Evolutionary conservation across 495 filamentous ascomycete genomes (phyloP).

Genomic region (Xylaria scruposa): DNA sequence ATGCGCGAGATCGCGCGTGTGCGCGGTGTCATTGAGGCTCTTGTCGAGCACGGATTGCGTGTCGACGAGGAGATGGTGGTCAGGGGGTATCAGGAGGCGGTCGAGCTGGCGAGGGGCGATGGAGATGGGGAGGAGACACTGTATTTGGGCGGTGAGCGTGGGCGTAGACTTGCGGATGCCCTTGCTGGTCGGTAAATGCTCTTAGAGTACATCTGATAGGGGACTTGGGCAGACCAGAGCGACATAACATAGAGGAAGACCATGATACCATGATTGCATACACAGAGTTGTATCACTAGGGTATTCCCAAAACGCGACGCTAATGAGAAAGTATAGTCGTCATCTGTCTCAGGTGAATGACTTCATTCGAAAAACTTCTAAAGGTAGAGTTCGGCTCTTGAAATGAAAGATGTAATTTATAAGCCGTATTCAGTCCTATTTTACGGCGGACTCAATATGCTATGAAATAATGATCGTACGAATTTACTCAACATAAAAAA

Average conservation of each 20-base stretch:
- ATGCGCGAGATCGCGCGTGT: slow-evolving; percentile 87
- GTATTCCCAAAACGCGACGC: neutral
- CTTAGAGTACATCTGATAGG: neutral
- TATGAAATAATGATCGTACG: neutral
- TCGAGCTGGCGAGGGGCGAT: slow-evolving; percentile 70
- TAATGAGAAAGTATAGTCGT: neutral
- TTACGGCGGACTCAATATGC: neutral
- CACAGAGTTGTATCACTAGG: neutral
- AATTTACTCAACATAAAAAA: neutral
- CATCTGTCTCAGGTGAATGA: neutral
- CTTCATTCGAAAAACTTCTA: neutral
- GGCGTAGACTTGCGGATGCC: slow-evolving; percentile 67
- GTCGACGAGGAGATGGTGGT: slow-evolving; percentile 94
- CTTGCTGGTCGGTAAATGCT: slow-evolving; percentile 49
- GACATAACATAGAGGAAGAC: neutral
- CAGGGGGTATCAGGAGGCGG: slow-evolving; percentile 76
- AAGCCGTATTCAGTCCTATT: neutral
- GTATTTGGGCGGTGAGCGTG: slow-evolving; percentile 77
- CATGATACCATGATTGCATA: slow-evolving; percentile 21
- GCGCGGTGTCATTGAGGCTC: slow-evolving; percentile 74
- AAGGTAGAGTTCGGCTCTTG: neutral
- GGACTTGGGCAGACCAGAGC: neutral
- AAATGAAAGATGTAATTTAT: neutral
- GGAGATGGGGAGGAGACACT: slow-evolving; percentile 56
- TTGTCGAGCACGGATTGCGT: slow-evolving; percentile 79